Evolutionary conservation across 129 eudicot genomes (phyloP).

Genomic region (Erigeron canadensis): DNA sequence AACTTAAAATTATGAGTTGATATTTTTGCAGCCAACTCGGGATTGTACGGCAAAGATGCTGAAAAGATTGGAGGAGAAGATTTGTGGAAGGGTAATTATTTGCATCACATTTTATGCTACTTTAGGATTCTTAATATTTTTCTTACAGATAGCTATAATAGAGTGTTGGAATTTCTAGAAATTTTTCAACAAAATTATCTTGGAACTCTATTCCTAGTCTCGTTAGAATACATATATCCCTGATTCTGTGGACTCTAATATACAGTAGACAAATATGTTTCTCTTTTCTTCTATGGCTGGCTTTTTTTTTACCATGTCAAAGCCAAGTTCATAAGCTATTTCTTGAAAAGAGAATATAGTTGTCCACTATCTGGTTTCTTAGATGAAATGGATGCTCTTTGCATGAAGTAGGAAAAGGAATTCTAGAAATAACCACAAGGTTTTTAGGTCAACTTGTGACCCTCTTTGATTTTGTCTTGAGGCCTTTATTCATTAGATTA

Average conservation of each 20-base stretch:
- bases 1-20: constrained; percentile 19
- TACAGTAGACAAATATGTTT: neutral
- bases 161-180: constrained; percentile 4
- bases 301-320: neutral
- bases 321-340: neutral
- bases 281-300: neutral
- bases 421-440: neutral
- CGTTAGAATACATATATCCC: neutral
- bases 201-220: neutral
- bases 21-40: constrained; percentile 63
- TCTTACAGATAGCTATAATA: neutral
- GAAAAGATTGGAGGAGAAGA: constrained; percentile 84
- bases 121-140: constrained; percentile 9
- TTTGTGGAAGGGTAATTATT: constrained; percentile 69
- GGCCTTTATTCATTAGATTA: constrained; percentile 3
- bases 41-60: constrained; percentile 73
- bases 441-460: neutral
- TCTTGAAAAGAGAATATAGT: neutral
- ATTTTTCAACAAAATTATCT: neutral
- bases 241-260: neutral
- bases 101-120: neutral
- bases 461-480: neutral
- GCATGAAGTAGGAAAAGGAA: neutral
- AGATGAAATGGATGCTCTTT: neutral
- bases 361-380: neutral